phyloP scores from a whole-genome alignment of 2,329 filamentous ascomycete species.

The Microcyclospora pomicola region DNA sequence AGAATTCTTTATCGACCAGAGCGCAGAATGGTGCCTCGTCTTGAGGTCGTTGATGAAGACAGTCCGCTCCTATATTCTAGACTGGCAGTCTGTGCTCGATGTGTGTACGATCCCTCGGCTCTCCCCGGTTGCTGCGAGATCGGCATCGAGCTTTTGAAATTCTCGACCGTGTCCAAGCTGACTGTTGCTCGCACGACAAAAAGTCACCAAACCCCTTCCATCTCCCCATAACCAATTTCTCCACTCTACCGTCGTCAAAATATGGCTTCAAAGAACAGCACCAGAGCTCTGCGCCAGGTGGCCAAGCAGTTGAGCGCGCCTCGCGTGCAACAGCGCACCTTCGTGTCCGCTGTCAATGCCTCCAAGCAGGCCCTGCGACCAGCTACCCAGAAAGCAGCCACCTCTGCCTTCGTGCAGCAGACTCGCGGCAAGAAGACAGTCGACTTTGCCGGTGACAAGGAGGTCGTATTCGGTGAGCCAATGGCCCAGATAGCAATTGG shows the following conservation, averaged over 20 bases:
- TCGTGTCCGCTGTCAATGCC: constrained; percentile 43
- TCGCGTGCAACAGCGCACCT: constrained; percentile 41
- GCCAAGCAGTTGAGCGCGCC: constrained; percentile 41
- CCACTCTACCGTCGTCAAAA: constrained; percentile 7
- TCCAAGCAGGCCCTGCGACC: constrained; percentile 30
- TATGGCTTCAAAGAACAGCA: constrained; percentile 69
- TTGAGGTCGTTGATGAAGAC: no score
- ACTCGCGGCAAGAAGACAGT: constrained; percentile 92
- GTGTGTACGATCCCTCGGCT: no score
- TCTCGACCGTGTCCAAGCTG: no score
- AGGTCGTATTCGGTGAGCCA: constrained; percentile 74
- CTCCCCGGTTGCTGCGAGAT: no score
- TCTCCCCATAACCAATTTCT: no score
- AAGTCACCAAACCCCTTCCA: no score
- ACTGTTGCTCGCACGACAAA: no score
- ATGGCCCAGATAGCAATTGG: background rate
- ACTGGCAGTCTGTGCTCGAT: no score
- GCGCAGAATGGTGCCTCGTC: no score
- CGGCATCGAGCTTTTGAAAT: no score
- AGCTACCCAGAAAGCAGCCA: constrained; percentile 32
- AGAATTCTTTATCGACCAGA: no score
- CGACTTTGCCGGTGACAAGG: constrained; percentile 92
- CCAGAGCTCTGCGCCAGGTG: constrained; percentile 44
- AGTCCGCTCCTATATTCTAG: no score
- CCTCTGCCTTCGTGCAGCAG: constrained; percentile 45